A percentile compares a stretch with the other conserved stretches of the same genome.
These are phyloP conservation scores for Hemerocallis citrina DNA, from an alignment of 106 monocot genomes.

Conservation along the genomic window DNA sequence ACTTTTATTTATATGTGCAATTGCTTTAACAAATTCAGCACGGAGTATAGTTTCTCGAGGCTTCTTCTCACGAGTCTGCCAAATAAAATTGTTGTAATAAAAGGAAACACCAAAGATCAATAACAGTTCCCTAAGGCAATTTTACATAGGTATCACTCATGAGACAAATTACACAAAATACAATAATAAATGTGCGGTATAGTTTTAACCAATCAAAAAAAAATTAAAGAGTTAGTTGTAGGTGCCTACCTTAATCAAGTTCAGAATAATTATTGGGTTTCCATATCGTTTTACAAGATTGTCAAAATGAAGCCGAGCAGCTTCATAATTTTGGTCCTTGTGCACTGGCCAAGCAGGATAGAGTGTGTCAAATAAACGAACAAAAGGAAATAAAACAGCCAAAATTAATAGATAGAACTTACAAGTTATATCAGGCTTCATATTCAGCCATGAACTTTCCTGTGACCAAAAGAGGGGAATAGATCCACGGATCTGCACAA, in stretches of 20 bases:
- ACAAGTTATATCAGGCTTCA: conserved; percentile 92
- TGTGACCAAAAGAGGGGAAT: conserved; percentile 98
- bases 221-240: neutral
- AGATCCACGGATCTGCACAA: conserved; percentile 91
- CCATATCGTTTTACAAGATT: conserved; percentile 94
- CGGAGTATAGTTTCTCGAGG: conserved; percentile 86
- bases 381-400: neutral
- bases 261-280: conserved; percentile 85
- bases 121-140: neutral
- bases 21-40: conserved; percentile 70
- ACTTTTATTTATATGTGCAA: conserved; percentile 62
- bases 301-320: conserved; percentile 86
- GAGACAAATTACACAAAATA: neutral
- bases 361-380: conserved; percentile 1
- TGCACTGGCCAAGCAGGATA: conserved; percentile 50
- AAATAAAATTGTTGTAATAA: neutral
- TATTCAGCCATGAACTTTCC: conserved; percentile 78
- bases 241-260: conserved; percentile 83
- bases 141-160: neutral
- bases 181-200: neutral
- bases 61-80: conserved; percentile 60
- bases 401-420: conserved; percentile 20
- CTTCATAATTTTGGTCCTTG: conserved; percentile 72
- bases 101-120: neutral
- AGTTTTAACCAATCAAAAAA: neutral